A percentile compares a stretch with the other conserved stretches of the same genome.
Evolutionary conservation across 2,329 filamentous ascomycete genomes (phyloP).

Genomic region (Scedosporium minutisporum): DNA sequence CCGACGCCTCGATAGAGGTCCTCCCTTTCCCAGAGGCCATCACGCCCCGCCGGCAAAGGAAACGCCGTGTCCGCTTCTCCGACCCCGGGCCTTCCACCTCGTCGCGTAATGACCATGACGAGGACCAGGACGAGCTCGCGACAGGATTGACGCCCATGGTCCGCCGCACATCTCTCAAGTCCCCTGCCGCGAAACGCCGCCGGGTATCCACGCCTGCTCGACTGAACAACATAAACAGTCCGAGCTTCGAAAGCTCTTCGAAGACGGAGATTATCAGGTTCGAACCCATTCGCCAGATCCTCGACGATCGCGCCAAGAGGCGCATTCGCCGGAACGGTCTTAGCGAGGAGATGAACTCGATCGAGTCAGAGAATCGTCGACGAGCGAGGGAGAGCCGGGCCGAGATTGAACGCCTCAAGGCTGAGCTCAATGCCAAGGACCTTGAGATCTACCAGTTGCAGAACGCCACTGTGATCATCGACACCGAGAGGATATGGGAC

Average conservation of each 20-base stretch:
- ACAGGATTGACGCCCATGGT: slow-evolving; percentile 53
- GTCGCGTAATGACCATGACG: not conserved
- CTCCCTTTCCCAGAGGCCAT: not conserved
- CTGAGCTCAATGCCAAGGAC: slow-evolving; percentile 39
- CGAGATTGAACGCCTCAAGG: slow-evolving; percentile 39
- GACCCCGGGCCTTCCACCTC: slow-evolving; percentile 34
- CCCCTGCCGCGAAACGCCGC: slow-evolving; percentile 24
- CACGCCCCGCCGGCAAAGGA: slow-evolving; percentile 27
- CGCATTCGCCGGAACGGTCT: slow-evolving; percentile 45
- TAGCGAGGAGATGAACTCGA: slow-evolving; percentile 48
- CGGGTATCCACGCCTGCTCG: slow-evolving; percentile 34
- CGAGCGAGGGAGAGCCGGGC: slow-evolving; percentile 26
- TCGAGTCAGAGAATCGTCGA: slow-evolving; percentile 35
- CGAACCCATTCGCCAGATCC: slow-evolving; percentile 41
- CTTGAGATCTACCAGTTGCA: slow-evolving; percentile 43
- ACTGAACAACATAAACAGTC: not conserved
- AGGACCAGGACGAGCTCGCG: slow-evolving; percentile 17
- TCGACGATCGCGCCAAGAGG: slow-evolving; percentile 48
- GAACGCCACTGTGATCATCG: slow-evolving; percentile 38
- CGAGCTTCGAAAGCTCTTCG: slow-evolving; percentile 11
- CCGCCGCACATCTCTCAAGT: slow-evolving; percentile 36
- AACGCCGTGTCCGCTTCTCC: slow-evolving; percentile 46
- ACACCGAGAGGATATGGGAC: slow-evolving; percentile 34
- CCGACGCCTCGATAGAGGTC: not conserved
- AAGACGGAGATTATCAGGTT: slow-evolving; percentile 27